These are phyloP conservation scores for Globisporangium spiculum DNA, from an alignment of 352 stramenopile species.

Conservation along the genomic window DNA sequence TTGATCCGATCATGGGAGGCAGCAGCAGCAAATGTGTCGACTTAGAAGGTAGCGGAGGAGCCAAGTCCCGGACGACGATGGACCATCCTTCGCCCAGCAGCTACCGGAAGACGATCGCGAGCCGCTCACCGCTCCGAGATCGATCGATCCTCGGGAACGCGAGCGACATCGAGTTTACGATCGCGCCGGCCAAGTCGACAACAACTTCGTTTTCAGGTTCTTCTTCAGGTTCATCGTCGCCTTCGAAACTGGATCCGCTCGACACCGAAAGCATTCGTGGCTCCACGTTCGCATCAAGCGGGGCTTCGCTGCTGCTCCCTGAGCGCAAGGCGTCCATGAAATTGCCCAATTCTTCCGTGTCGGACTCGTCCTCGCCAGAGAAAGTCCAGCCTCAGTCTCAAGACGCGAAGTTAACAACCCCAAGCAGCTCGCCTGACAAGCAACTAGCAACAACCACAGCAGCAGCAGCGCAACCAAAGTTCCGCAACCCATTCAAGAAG, in stretches of 20 bases:
- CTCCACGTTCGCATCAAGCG: neutral
- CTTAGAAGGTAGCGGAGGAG: neutral
- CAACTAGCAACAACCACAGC: neutral
- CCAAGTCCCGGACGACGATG: too few relatives aligned
- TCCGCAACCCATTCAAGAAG: slow-evolving; percentile 18
- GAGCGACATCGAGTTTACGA: neutral
- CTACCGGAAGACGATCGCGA: slow-evolving; percentile 8
- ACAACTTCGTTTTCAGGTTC: neutral
- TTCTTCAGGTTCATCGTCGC: neutral
- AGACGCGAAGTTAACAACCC: neutral
- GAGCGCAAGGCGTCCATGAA: slow-evolving; percentile 10
- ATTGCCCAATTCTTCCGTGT: neutral
- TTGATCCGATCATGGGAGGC: slow-evolving; percentile 13
- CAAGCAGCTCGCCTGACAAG: slow-evolving; percentile 1
- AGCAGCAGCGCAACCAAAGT: slow-evolving; percentile 6
- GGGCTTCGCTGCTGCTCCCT: neutral
- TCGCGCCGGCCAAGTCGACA: neutral
- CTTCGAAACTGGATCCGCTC: slow-evolving; percentile 14
- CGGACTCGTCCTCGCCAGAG: neutral
- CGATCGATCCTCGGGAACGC: neutral
- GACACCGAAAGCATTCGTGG: slow-evolving; percentile 10
- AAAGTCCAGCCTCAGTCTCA: slow-evolving; percentile 7
- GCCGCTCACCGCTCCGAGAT: slow-evolving; percentile 3
- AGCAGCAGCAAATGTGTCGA: slow-evolving; percentile 4
- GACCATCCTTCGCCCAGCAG: neutral